Evolutionary conservation across 192 early-diverging fungal genomes (phyloP), one percentile per base, ranked within the genome.

Genomic region (Backusella luteola): DNA sequence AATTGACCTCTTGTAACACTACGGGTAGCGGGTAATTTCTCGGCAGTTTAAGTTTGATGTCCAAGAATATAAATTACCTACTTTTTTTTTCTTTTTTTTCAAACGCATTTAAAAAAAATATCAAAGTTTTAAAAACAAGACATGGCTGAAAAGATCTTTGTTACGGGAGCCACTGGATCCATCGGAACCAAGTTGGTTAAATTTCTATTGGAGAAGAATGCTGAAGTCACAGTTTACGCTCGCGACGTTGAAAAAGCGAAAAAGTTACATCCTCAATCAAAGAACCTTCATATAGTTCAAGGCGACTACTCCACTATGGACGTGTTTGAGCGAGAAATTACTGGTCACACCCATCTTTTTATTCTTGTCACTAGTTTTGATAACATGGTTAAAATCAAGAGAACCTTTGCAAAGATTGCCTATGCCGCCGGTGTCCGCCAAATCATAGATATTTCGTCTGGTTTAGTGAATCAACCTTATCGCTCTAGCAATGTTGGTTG

Each of bases 381-480:
- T 6, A 6, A 15, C 34, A 69, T 74, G 63, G 23, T 29, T 7
- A 7, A 53, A 6, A 52, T 73, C 34, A 74, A 74, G 67, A 8
- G 6, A 14, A 26, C 19, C 0, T 53, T 59, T 32, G 71, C 77
- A 17, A 68, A 34, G 19, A 36, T 66, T 23, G 69, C 70, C 4
- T 78, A 78, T 26, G 67, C 41, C 7, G 77, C 77, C 26, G 77
- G 72, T 39, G 77, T 71, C 1, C 73, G 69, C n/a, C 77, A 78
- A 73, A 53, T 78, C 26, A 72, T 78, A 15, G 77, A 78, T 69
- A 68, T 78, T 34, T 78, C 77, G 0, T 73, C 66, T 6, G 35
- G 56, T 44, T 11, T 21, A 6, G 26, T 56, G 4, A 63, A 66
- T 11, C 63, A 66, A 1, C 56, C 56, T 14, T 75, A 38, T 38